phyloP scores from a whole-genome alignment of 2,329 filamentous ascomycete genomes.

The Periconia sp. region DNA sequence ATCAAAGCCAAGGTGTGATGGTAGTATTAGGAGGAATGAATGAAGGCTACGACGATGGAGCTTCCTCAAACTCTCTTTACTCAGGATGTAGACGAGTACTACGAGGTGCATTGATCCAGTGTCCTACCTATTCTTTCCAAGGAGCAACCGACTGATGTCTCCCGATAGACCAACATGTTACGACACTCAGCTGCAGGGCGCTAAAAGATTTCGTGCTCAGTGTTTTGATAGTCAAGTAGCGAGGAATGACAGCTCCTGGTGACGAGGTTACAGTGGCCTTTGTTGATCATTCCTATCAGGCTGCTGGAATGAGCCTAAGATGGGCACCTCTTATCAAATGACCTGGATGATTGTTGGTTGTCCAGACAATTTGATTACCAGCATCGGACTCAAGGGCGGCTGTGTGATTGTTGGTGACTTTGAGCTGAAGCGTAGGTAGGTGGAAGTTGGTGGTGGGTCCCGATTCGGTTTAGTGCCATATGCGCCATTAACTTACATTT shows the following conservation, averaged over 20 bases:
- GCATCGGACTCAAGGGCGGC: too few relatives aligned
- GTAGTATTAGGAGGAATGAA: slow-evolving; percentile 3
- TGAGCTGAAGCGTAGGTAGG: too few relatives aligned
- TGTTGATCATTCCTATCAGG: background rate
- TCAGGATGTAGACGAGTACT: too few relatives aligned
- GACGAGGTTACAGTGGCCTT: background rate
- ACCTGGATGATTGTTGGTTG: background rate
- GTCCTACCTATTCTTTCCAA: too few relatives aligned
- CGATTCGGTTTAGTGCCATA: background rate
- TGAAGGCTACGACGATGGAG: background rate
- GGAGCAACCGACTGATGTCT: too few relatives aligned
- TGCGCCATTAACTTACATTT: background rate
- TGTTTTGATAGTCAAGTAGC: background rate
- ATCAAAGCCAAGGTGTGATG: slow-evolving; percentile 8
- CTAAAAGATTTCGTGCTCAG: too few relatives aligned
- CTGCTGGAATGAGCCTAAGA: background rate
- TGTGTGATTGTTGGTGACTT: too few relatives aligned
- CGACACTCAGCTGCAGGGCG: background rate
- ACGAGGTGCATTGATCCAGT: too few relatives aligned
- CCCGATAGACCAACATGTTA: too few relatives aligned
- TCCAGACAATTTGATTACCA: background rate
- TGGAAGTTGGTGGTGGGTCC: too few relatives aligned
- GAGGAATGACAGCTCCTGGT: background rate
- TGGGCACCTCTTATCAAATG: background rate
- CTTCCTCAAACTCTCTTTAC: too few relatives aligned